Base-by-base conservation (phyloP, 257 asterid genomes). In the Lavandula angustifolia region DNA sequence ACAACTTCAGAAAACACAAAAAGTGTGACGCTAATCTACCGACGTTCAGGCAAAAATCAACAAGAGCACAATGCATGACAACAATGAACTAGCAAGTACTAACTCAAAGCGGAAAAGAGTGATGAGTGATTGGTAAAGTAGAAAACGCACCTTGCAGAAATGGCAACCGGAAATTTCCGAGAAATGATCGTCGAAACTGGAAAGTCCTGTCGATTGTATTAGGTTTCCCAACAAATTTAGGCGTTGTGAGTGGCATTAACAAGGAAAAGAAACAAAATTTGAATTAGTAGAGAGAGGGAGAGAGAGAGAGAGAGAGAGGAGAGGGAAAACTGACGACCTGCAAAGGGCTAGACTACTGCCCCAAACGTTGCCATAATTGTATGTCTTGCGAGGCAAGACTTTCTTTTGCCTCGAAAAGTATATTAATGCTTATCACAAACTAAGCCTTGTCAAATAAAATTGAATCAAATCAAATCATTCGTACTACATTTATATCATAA, bases 201-300 rank as follows among this genome's bases (percentile, higher is more conserved):
- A 22, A 22, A 22, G 27, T 22, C 27, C 27, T 22, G 27, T 22
- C 27, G 27, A 22, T 2, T 22, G 27, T 22, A 7, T 43, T 27
- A 60, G 66, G 66, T 41, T 60, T 60, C n/a, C 42, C 8, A 11
- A 17, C n/a, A 38, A 60, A 40, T 59, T 59, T 41, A 17, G 31
- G 46, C 47, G 47, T 4, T 56, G 1, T 31, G n/a, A 4, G 4
- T 11, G 0, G 61, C 9, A 58, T 3, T 2, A 40, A 58, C 0
- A 3, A 11, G 6, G 3, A 11, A 11, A 27, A 0, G 3, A 48
- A 16, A 1, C 42, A 44, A 43, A 22, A 7, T 7, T 41, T 29
- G 29, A 60, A 42, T 22, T 9, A 5, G 10, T 34, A 53, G 35
- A 29, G 51, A 54, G 46, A 33, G 18, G 3, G 35, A 50, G 35